phyloP scores from a whole-genome alignment of 1,284 basidiomycete genomes.

The Lentinus polychrous region DNA sequence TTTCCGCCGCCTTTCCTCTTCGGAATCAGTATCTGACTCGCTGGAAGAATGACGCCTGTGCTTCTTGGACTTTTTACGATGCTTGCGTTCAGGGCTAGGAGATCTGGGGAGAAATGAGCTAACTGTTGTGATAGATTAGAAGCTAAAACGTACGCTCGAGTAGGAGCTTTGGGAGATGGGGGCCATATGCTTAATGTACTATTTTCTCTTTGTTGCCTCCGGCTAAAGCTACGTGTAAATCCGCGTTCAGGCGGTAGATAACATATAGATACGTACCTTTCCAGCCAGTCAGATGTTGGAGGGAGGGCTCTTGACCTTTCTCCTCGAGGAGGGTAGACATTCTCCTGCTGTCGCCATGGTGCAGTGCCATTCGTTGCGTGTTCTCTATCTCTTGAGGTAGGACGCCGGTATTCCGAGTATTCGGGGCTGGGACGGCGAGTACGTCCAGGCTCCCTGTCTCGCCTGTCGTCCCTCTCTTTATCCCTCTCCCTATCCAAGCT shows the following conservation, averaged over 20 bases:
- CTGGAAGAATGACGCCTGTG: conserved; percentile 46
- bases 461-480: conserved; percentile 17
- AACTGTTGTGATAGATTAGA: conserved; percentile 1
- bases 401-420: conserved; percentile 26
- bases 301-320: conserved; percentile 14
- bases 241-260: background rate
- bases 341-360: conserved; percentile 41
- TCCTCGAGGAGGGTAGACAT: conserved; percentile 39
- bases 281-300: conserved; percentile 41
- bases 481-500: conserved; percentile 21
- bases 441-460: conserved; percentile 17
- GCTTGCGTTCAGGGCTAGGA: conserved; percentile 41
- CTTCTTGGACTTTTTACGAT: conserved; percentile 50
- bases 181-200: conserved; percentile 77
- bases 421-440: conserved; percentile 23
- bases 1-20: conserved; percentile 53
- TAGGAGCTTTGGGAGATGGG: conserved; percentile 67
- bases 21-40: conserved; percentile 44
- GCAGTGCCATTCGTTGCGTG: conserved; percentile 21
- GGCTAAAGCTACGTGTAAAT: conserved; percentile 40
- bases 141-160: conserved; percentile 45
- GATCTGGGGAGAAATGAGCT: conserved; percentile 32
- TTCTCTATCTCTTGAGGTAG: conserved; percentile 15
- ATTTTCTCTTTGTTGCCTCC: conserved; percentile 64
- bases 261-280: conserved; percentile 35